phyloP scores from a whole-genome alignment of 805 yeast species.

The Yamadazyma scolyti region DNA sequence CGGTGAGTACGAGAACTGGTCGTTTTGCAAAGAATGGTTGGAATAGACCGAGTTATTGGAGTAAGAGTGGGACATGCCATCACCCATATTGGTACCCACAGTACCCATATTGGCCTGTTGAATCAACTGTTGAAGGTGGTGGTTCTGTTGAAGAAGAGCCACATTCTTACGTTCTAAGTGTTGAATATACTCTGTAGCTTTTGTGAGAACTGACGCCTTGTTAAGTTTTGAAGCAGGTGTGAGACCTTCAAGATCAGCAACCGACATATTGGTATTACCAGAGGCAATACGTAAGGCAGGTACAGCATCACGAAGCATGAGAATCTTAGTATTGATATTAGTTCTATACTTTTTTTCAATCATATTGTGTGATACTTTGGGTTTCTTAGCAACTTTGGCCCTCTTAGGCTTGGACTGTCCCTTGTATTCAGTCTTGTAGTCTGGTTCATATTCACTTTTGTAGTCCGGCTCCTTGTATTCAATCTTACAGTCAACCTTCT shows the following conservation, averaged over 20 bases:
- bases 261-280: conserved; percentile 39
- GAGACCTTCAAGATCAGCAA: conserved; percentile 62
- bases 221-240: conserved; percentile 74
- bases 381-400: conserved; percentile 35
- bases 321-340: conserved; percentile 68
- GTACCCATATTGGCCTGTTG: conserved; percentile 24
- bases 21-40: too few relatives aligned
- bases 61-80: conserved; percentile 1
- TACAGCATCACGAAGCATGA: conserved; percentile 69
- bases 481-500: too few relatives aligned
- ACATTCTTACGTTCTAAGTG: conserved; percentile 66
- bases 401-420: conserved; percentile 4
- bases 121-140: conserved; percentile 34
- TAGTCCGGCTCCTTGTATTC: too few relatives aligned
- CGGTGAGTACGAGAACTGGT: not conserved
- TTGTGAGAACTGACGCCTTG: conserved; percentile 71
- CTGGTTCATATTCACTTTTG: too few relatives aligned
- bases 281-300: conserved; percentile 66
- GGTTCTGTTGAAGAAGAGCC: conserved; percentile 44
- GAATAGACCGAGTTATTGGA: conserved; percentile 1
- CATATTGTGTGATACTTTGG: conserved; percentile 69
- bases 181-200: conserved; percentile 74
- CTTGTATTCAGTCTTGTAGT: too few relatives aligned
- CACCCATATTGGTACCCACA: conserved; percentile 1
- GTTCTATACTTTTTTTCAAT: conserved; percentile 79